Conservation (phyloP, 805 yeast species). For the Candida morakotiae region DNA sequence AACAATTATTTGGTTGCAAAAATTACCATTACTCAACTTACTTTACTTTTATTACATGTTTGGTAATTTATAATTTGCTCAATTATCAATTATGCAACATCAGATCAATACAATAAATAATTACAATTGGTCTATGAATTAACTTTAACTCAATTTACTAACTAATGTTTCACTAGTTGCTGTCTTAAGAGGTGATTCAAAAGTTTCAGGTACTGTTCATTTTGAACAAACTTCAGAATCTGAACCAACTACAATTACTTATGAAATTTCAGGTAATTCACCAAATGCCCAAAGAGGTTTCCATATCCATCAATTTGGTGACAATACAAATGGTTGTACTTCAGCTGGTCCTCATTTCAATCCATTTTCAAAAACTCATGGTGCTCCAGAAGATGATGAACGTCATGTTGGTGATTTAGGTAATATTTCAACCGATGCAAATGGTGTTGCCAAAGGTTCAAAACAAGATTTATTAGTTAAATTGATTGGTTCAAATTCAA, state of each 20-base stretch:
- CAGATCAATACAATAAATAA: no score
- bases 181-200: constrained; percentile 92
- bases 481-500: constrained; percentile 81
- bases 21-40: no score
- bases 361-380: constrained; percentile 85
- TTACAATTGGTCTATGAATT: not conserved
- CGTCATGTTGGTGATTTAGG: constrained; percentile 98
- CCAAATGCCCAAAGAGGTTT: constrained; percentile 90
- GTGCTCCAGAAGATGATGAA: constrained; percentile 78
- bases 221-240: constrained; percentile 80
- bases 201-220: constrained; percentile 79
- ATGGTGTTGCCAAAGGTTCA: constrained; percentile 89
- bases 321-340: constrained; percentile 98
- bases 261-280: constrained; percentile 87
- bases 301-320: constrained; percentile 98
- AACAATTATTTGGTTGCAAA: constrained; percentile 1
- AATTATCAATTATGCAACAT: constrained; percentile 4
- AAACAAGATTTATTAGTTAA: constrained; percentile 73
- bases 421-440: constrained; percentile 81
- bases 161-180: constrained; percentile 60
- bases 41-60: not conserved
- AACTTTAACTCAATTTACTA: constrained; percentile 9
- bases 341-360: constrained; percentile 97
- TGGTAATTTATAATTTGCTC: constrained; percentile 5
- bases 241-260: constrained; percentile 80